Evolutionary conservation across 1,284 basidiomycete genomes (phyloP), one percentile per base, ranked within the genome.

Genomic region (Mycena sp.): DNA sequence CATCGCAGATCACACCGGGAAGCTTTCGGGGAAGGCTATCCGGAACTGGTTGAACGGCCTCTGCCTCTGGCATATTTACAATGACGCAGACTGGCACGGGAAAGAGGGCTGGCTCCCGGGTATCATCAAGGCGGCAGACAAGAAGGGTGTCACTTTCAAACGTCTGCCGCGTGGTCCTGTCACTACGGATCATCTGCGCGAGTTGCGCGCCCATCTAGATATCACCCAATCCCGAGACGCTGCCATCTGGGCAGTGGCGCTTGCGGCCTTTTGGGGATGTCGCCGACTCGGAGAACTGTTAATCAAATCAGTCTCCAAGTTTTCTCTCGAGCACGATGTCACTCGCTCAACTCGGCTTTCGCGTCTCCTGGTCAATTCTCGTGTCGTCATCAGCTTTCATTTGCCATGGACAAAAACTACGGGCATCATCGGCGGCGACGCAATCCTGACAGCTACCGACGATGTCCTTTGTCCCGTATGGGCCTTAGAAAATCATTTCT

Each of bases 401-500:
- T 9, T 49, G 12, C 46, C 46, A 16, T 49, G 9, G 7, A 49
- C 46, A 12, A 49, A 49, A 25, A 49, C 46, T 16, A 49, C 46
- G 6, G 46, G 46, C 12, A 19, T 16, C 9, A 11, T 16, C 7
- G 46, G 46, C 16, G 40, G 40, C 9, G 16, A 17, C 6, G 6
- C 7, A 6, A 43, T 43, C n/a, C 23, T 72, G 5, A 72, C 71
- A 3, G 19, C 23, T 0, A 53, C 23, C 2, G 21, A 50, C 12
- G 65, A 73, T 28, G 45, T 49, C 11, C 40, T 68, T 5, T 70
- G 69, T 50, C 73, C 74, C 4, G 29, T 70, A n/a, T 21, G 12
- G 0, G 74, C 75, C 10, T 41, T 77, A 5, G 17, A 54, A 11
- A 61, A 71, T 30, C 74, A 76, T 44, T 35, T 73, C 3, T 5